Conservation (phyloP, 1,139 yeast species). For the Zygoascus hellenicus region DNA sequence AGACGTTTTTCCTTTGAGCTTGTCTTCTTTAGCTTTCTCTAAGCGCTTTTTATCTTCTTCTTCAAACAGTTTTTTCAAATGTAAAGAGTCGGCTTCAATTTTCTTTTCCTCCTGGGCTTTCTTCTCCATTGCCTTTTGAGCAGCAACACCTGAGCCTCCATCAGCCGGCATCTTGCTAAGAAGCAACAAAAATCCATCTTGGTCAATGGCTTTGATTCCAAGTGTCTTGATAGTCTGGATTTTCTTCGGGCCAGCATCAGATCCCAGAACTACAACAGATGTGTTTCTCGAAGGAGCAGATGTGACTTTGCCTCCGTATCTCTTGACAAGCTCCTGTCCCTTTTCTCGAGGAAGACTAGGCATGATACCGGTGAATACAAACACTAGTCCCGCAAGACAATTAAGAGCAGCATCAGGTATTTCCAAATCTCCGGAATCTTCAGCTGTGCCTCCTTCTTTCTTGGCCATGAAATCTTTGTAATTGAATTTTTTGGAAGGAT, state of each 20-base stretch:
- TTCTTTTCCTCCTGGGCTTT: conserved; percentile 59
- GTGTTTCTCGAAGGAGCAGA: conserved; percentile 83
- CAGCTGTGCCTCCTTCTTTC: conserved; percentile 25
- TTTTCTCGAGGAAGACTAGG: conserved; percentile 74
- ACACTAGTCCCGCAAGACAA: conserved; percentile 79
- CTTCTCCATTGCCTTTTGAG: conserved; percentile 65
- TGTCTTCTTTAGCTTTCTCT: conserved; percentile 18
- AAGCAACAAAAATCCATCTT: conserved; percentile 75
- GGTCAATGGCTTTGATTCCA: conserved; percentile 74
- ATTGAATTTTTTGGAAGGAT: conserved; percentile 48
- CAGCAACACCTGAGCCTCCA: conserved; percentile 80
- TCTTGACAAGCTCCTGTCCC: conserved; percentile 70
- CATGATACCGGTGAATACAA: conserved; percentile 88
- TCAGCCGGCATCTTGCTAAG: conserved; percentile 79
- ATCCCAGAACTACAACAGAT: conserved; percentile 84
- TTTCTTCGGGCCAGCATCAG: conserved; percentile 96
- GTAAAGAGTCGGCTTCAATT: conserved; percentile 44
- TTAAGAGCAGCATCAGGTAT: conserved; percentile 76
- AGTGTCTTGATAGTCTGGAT: conserved; percentile 69
- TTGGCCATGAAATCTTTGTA: conserved; percentile 49
- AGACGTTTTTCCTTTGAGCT: not conserved
- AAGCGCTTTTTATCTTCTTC: conserved; percentile 24
- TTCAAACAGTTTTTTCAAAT: conserved; percentile 38
- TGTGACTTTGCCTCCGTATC: conserved; percentile 92
- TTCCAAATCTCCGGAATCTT: conserved; percentile 28